These are phyloP conservation scores for Daldinia sp. DNA, from an alignment of 2,329 filamentous ascomycete genomes.

Conservation along the genomic window DNA sequence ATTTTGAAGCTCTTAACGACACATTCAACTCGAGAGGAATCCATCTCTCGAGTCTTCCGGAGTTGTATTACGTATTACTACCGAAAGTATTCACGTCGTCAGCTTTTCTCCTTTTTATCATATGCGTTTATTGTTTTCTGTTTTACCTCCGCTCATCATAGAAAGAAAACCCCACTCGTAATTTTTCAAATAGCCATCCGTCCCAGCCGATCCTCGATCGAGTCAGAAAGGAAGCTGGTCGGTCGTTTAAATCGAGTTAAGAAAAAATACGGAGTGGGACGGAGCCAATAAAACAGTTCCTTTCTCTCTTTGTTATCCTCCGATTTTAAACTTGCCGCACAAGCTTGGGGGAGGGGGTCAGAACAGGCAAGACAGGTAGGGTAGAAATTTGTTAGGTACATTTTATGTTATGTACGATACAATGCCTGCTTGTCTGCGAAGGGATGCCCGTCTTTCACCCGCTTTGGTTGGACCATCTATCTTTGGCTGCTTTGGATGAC, in stretches of 20 bases:
- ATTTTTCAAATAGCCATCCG: conserved; percentile 31
- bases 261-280: conserved; percentile 12
- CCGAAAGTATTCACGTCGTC: conserved; percentile 16
- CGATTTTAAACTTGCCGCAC: conserved; percentile 26
- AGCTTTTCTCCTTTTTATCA: conserved; percentile 28
- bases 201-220: conserved; percentile 42
- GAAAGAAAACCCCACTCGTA: conserved; percentile 30
- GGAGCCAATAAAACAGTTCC: conserved; percentile 28
- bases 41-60: neutral
- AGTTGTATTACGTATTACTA: conserved; percentile 22
- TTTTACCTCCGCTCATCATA: conserved; percentile 24
- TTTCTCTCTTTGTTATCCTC: conserved; percentile 38
- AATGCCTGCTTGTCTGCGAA: neutral
- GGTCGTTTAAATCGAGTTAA: conserved; percentile 27
- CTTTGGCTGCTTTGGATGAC: conserved; percentile 14
- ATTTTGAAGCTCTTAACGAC: conserved; percentile 31
- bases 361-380: neutral
- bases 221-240: conserved; percentile 46
- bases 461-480: conserved; percentile 18
- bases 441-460: conserved; percentile 20
- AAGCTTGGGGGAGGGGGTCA: neutral
- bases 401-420: neutral
- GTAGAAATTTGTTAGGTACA: neutral
- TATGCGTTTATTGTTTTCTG: conserved; percentile 20
- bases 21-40: conserved; percentile 29